Conservation (phyloP, 2,329 filamentous ascomycete genomes). For the Botrytis deweyae region DNA sequence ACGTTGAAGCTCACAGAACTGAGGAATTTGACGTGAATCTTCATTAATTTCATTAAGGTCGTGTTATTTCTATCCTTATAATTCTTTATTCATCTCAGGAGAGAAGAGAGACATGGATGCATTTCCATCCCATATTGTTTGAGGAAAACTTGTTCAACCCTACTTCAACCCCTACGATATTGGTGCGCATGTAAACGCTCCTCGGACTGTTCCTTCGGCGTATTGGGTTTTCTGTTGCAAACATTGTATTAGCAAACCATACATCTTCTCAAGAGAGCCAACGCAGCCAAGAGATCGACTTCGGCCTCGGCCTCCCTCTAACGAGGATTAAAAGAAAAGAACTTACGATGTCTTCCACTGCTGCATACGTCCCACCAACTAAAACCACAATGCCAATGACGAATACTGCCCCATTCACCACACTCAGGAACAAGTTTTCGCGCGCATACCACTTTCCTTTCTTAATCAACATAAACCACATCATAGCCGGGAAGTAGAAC, state of each 20-base stretch:
- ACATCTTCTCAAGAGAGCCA: not conserved
- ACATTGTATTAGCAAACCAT: not conserved
- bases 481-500: slow-evolving; percentile 34
- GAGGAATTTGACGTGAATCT: not conserved
- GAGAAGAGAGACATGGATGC: not conserved
- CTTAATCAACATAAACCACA: slow-evolving; percentile 28
- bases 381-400: not conserved
- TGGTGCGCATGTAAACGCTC: slow-evolving; percentile 17
- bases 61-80: not conserved
- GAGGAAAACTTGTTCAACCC: not conserved
- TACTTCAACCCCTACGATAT: not conserved
- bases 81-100: not conserved
- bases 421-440: slow-evolving; percentile 27
- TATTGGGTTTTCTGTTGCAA: slow-evolving; percentile 12
- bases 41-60: not conserved
- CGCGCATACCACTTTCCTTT: slow-evolving; percentile 33
- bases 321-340: not conserved
- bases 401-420: not conserved
- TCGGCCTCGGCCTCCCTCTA: not conserved
- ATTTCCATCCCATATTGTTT: not conserved
- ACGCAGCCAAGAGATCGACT: not conserved
- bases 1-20: not conserved
- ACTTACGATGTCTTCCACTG: not conserved
- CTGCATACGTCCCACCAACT: not conserved
- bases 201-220: slow-evolving; percentile 10